Conservation (phyloP, 2,329 filamentous ascomycete species). For the Ceratocystis papillata region DNA sequence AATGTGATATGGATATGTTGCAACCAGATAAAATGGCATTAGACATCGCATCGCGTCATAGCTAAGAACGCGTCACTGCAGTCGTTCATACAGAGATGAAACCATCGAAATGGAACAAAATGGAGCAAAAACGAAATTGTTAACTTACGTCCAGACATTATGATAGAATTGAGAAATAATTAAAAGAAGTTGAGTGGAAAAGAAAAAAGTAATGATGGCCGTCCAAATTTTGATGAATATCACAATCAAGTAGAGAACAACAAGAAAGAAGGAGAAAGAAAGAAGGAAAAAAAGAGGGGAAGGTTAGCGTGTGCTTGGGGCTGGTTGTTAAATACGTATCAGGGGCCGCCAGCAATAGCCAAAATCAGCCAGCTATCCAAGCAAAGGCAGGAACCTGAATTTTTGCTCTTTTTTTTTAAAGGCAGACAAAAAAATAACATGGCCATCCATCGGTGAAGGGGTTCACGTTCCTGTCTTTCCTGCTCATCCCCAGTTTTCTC, state of each 20-base stretch:
- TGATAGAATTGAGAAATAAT: constrained; percentile 18
- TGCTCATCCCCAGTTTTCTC: neutral
- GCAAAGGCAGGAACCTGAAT: neutral
- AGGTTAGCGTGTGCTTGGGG: neutral
- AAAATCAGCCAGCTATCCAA: constrained; percentile 18
- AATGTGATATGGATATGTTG: neutral
- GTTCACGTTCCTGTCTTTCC: neutral
- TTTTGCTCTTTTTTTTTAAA: neutral
- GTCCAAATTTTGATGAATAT: constrained; percentile 1
- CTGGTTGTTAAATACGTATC: constrained; percentile 21
- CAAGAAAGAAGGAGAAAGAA: constrained; percentile 16
- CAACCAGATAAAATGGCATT: neutral
- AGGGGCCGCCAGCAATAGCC: constrained; percentile 15
- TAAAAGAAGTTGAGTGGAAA: constrained; percentile 1
- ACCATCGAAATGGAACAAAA: neutral
- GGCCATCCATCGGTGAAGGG: neutral
- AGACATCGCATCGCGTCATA: constrained; percentile 7
- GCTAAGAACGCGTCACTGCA: constrained; percentile 17
- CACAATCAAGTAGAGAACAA: constrained; percentile 8
- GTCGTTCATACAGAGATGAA: neutral
- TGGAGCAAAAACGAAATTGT: neutral
- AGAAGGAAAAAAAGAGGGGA: constrained; percentile 19
- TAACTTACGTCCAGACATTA: constrained; percentile 26
- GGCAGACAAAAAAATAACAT: neutral
- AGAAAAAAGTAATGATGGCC: neutral